Evolutionary conservation across 2,329 filamentous ascomycete species (phyloP), one percentile per base, ranked within the genome.

Genomic region (Trematosphaeria pertusa): DNA sequence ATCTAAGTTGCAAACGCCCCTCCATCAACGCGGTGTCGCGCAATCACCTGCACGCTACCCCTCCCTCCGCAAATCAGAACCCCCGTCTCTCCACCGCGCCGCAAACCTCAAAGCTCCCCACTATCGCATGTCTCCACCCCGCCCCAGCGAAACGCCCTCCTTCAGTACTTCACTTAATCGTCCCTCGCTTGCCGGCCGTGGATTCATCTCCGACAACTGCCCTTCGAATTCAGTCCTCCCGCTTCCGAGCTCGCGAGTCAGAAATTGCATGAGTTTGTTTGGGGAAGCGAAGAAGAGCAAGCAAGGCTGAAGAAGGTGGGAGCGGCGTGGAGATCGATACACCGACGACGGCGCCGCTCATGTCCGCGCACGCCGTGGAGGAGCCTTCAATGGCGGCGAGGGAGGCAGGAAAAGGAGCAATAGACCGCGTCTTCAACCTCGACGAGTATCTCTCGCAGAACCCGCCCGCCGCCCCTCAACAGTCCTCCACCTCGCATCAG

Each of bases 11-110:
- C n/a, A n/a, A n/a, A n/a, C n/a, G n/a, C n/a, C n/a, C n/a, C n/a
- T n/a, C n/a, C n/a, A n/a, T 28, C 24, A 51, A 54, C 56, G 48
- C 61, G 54, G 28, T 47, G 34, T 54, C 58, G 52, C 61, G 59
- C 58, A 54, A 59, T 63, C 58, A 63, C 52, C 50, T 61, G 54
- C 42, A 21, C 49, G 36, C 36, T 39, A 44, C 24, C 31, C 34
- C 38, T 18, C 14, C 36, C 20, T 18, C 34, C 19, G 17, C 37
- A 37, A 20, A 46, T 50, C 50, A 45, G 43, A 18, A 44, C 30
- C 30, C 28, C 7, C 14, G 11, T 18, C 21, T 7, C n/a, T 24
- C 14, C 21, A 28, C 46, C 34, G 15, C 44, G 8, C 11, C 15
- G n/a, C 38, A 19, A 37, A n/a, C 11, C 37, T 28, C 20, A 12